Percentiles rank a stretch among this genome's conserved stretches.
Evolutionary conservation across 495 filamentous ascomycete species (phyloP).

Genomic region (Viridothelium virens): DNA sequence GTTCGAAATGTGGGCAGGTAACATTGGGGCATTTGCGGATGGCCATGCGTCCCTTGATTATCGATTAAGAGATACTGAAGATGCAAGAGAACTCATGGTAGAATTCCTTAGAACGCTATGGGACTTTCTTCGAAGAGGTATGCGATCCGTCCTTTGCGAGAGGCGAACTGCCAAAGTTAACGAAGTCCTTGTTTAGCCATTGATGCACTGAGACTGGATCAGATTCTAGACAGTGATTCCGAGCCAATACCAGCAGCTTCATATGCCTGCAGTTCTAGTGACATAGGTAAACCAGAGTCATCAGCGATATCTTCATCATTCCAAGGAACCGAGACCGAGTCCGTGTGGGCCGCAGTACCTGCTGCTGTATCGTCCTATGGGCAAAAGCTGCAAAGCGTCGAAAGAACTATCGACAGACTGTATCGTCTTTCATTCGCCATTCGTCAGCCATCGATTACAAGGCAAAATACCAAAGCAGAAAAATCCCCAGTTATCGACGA

Average conservation of each 20-base stretch:
- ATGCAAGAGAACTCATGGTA: slow-evolving; percentile 11
- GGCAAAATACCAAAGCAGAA: slow-evolving; percentile 17
- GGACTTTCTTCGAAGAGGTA: slow-evolving; percentile 13
- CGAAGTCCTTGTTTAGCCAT: background rate
- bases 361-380: background rate
- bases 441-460: slow-evolving; percentile 13
- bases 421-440: slow-evolving; percentile 20
- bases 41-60: slow-evolving; percentile 24
- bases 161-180: background rate
- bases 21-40: slow-evolving; percentile 23
- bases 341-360: background rate
- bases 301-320: background rate
- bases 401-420: slow-evolving; percentile 19
- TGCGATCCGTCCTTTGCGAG: background rate
- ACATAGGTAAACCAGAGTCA: background rate
- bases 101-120: slow-evolving; percentile 13
- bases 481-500: slow-evolving; percentile 14
- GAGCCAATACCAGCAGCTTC: background rate
- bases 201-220: background rate
- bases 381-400: slow-evolving; percentile 7
- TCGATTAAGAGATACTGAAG: slow-evolving; percentile 16
- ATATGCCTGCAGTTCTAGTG: background rate
- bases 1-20: slow-evolving; percentile 23
- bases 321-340: background rate
- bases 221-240: background rate